A percentile compares a stretch with the other conserved stretches of the same genome.
Evolutionary conservation across 306 rosid genomes (phyloP).

Genomic region (Dalbergia cultrata): DNA sequence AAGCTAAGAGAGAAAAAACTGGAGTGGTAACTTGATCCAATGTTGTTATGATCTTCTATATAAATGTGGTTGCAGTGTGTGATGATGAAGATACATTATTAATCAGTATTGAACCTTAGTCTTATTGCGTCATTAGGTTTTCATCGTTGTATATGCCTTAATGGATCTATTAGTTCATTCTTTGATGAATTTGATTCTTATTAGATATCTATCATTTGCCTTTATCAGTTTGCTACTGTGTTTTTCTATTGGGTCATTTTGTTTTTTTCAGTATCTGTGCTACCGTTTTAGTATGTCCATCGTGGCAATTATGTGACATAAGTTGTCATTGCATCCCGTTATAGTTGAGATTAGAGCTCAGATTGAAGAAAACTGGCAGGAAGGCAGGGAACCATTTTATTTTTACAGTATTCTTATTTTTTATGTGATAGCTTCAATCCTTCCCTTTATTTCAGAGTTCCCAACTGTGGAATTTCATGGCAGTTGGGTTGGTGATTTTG

Average conservation of each 20-base stretch:
- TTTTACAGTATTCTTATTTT: not conserved
- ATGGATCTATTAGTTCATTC: constrained; percentile 3
- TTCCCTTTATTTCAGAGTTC: not conserved
- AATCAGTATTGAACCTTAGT: not conserved
- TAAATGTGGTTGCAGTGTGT: not conserved
- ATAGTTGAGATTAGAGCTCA: not conserved
- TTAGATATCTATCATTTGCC: not conserved
- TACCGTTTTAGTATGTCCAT: not conserved
- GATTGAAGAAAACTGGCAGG: not conserved
- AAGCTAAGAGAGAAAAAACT: not conserved
- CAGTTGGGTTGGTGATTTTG: not conserved
- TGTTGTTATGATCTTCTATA: not conserved
- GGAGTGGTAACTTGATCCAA: not conserved
- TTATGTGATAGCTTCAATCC: not conserved
- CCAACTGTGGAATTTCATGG: not conserved
- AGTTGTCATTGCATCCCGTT: not conserved
- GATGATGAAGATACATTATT: not conserved
- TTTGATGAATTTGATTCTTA: not conserved
- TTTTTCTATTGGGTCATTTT: not conserved
- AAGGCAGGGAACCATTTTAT: not conserved
- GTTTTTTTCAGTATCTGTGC: not conserved
- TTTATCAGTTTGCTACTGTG: not conserved
- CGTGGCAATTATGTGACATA: not conserved
- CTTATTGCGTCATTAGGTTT: constrained; percentile 8
- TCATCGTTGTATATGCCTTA: not conserved